These are phyloP conservation scores for Verticillium isaacii DNA, from an alignment of 2,329 filamentous ascomycete species.

Conservation along the genomic window DNA sequence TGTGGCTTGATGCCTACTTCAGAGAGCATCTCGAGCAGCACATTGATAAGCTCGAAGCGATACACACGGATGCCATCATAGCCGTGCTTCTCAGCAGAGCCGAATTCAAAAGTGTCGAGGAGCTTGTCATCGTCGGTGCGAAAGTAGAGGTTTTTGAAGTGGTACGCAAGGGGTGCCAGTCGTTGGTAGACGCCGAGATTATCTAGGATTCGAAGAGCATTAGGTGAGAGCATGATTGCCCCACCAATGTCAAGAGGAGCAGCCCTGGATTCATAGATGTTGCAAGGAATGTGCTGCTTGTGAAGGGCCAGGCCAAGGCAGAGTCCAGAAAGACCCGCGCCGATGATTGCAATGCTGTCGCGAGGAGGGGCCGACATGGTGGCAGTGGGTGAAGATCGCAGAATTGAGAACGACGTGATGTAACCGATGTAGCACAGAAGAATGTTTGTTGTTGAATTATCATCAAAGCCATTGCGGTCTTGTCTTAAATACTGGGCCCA, in stretches of 20 bases:
- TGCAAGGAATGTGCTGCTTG: slow-evolving; percentile 41
- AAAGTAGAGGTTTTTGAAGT: slow-evolving; percentile 47
- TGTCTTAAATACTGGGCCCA: background rate
- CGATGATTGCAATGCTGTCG: background rate
- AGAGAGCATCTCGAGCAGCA: slow-evolving; percentile 35
- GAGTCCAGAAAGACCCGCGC: slow-evolving; percentile 37
- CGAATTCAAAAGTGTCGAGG: slow-evolving; percentile 42
- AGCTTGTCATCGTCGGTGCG: slow-evolving; percentile 25
- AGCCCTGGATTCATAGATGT: slow-evolving; percentile 45
- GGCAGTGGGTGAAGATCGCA: background rate
- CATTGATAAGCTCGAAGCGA: slow-evolving; percentile 43
- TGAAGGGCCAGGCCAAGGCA: slow-evolving; percentile 50
- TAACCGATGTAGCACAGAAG: no score
- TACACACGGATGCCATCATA: slow-evolving; percentile 52
- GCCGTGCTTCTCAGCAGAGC: slow-evolving; percentile 39
- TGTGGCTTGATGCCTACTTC: slow-evolving; percentile 34
- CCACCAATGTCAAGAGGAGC: slow-evolving; percentile 44
- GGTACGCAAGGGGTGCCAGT: slow-evolving; percentile 38
- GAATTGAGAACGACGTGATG: no score
- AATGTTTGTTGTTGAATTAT: no score
- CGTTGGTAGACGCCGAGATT: slow-evolving; percentile 40
- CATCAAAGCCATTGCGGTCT: no score
- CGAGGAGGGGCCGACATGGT: background rate
- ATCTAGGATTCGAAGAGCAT: slow-evolving; percentile 50
- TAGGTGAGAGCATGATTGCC: slow-evolving; percentile 55